Conservation (phyloP, 441 rosid species). For the Gossypium schwendimanii region DNA sequence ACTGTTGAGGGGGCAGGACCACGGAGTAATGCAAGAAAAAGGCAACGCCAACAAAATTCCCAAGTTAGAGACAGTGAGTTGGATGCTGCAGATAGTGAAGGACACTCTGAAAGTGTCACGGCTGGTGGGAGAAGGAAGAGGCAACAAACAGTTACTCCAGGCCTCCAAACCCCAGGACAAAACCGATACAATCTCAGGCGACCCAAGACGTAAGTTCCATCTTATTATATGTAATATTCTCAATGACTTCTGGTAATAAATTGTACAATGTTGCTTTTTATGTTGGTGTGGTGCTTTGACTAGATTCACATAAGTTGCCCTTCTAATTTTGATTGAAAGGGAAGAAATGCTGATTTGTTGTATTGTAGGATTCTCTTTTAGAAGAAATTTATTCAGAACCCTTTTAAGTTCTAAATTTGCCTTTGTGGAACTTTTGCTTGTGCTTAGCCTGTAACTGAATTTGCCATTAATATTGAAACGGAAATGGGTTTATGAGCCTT, state of each 20-base stretch:
- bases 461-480: not conserved
- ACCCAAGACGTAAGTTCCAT: slow-evolving; percentile 51
- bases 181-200: slow-evolving; percentile 77
- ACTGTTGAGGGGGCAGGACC: slow-evolving; percentile 26
- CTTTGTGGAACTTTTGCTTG: not conserved
- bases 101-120: slow-evolving; percentile 51
- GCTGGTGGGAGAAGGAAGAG: slow-evolving; percentile 60
- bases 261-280: not conserved
- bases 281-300: not conserved
- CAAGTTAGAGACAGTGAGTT: slow-evolving; percentile 42
- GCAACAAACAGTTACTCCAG: slow-evolving; percentile 38
- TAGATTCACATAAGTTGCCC: not conserved
- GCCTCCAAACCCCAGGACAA: slow-evolving; percentile 42
- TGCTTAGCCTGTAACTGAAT: not conserved
- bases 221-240: not conserved
- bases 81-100: slow-evolving; percentile 60
- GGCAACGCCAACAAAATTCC: slow-evolving; percentile 37
- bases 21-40: slow-evolving; percentile 40
- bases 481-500: not conserved
- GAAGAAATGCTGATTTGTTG: not conserved
- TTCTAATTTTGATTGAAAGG: not conserved
- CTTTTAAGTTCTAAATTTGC: not conserved
- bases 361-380: not conserved
- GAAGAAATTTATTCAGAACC: not conserved
- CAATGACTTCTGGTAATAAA: not conserved